A percentile compares a stretch with the other conserved stretches of the same genome.
Conservation (phyloP, 2,329 filamentous ascomycete species). For the Aspergillus puulaauensis region DNA sequence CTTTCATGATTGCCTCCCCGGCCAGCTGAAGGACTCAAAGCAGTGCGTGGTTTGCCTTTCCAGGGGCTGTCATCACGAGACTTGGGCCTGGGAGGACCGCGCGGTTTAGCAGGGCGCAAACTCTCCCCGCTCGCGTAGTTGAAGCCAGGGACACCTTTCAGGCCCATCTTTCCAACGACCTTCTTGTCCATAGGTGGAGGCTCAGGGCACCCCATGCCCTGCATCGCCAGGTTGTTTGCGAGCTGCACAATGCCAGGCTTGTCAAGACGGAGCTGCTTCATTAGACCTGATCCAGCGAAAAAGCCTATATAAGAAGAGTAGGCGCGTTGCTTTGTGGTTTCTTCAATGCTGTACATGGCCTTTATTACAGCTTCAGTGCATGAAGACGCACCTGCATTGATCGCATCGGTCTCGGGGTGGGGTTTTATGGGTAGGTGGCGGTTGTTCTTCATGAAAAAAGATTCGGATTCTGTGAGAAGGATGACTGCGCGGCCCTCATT, state of each 20-base stretch:
- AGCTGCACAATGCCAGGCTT: slow-evolving; percentile 34
- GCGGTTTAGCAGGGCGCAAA: slow-evolving; percentile 7
- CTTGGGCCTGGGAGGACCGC: slow-evolving; percentile 17
- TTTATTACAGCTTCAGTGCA: slow-evolving; percentile 30
- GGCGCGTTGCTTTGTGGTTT: slow-evolving; percentile 34
- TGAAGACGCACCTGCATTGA: slow-evolving; percentile 36
- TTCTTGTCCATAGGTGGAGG: slow-evolving; percentile 38
- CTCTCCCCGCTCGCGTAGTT: slow-evolving; percentile 20
- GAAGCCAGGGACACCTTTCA: slow-evolving; percentile 39
- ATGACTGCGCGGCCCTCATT: slow-evolving; percentile 55
- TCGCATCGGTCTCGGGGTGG: slow-evolving; percentile 43
- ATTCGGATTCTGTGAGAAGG: slow-evolving; percentile 52
- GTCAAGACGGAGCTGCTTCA: slow-evolving; percentile 33
- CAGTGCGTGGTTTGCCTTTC: neutral
- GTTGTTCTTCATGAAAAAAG: slow-evolving; percentile 52
- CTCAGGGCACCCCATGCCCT: slow-evolving; percentile 39
- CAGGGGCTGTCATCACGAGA: slow-evolving; percentile 14
- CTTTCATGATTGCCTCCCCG: slow-evolving; percentile 16
- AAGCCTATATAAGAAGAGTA: slow-evolving; percentile 40
- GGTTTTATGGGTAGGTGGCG: slow-evolving; percentile 51
- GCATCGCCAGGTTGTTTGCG: slow-evolving; percentile 38
- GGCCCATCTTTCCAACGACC: slow-evolving; percentile 40
- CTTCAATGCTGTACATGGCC: slow-evolving; percentile 31
- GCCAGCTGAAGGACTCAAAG: slow-evolving; percentile 23
- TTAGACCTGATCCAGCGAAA: slow-evolving; percentile 32